Evolutionary conservation across 2,329 filamentous ascomycete genomes (phyloP).

Genomic region (Dactylellina drechsleri): DNA sequence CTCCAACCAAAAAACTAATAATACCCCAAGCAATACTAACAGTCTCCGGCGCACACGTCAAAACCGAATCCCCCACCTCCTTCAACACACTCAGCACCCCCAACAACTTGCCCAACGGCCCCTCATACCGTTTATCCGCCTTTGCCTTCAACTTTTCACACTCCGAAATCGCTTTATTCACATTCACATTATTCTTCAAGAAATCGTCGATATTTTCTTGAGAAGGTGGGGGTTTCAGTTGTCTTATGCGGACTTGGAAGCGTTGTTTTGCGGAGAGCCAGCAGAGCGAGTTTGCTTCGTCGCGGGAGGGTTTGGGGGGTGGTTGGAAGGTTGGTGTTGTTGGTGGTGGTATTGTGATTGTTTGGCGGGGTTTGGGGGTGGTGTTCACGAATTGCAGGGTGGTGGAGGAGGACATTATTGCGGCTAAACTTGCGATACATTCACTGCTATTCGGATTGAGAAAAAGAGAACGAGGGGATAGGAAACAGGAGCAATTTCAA

Average conservation of each 20-base stretch:
- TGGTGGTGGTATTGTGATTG: no score
- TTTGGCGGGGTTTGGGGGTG: no score
- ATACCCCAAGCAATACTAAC: conserved; percentile 35
- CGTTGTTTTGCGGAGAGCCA: background rate
- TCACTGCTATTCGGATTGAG: no score
- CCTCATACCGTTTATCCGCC: conserved; percentile 29
- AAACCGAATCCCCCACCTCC: conserved; percentile 27
- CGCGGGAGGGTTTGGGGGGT: background rate
- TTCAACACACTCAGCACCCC: conserved; percentile 19
- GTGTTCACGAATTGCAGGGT: no score
- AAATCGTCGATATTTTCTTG: background rate
- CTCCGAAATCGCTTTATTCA: conserved; percentile 1
- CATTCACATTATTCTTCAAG: background rate
- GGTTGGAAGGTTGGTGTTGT: no score
- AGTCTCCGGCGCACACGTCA: conserved; percentile 26
- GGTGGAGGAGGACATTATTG: no score
- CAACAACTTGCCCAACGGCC: conserved; percentile 23
- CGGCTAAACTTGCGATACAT: no score
- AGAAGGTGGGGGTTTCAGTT: background rate
- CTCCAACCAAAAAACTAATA: conserved; percentile 35
- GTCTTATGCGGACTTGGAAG: background rate
- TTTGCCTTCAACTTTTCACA: background rate
- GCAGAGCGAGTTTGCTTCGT: background rate
- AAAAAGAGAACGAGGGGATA: no score
- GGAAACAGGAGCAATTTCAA: no score